These are phyloP conservation scores for Danielia reshetovae DNA, from an alignment of 805 yeast genomes.

Conservation along the genomic window DNA sequence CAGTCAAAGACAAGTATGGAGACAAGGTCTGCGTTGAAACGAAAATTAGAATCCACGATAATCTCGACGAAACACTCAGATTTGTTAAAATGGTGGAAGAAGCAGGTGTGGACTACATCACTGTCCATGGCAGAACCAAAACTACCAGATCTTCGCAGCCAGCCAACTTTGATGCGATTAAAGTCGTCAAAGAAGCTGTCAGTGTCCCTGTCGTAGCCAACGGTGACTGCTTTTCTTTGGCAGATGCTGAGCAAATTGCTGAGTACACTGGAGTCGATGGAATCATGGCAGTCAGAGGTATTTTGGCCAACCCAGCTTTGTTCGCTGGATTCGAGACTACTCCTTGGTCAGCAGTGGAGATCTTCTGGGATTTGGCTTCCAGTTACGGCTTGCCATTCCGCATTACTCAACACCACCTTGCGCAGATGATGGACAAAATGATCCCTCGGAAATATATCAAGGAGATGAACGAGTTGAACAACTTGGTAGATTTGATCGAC, in stretches of 20 bases:
- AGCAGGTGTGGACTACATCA: constrained; percentile 90
- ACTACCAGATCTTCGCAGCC: constrained; percentile 82
- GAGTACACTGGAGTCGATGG: constrained; percentile 78
- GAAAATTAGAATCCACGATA: constrained; percentile 83
- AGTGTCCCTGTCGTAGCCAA: constrained; percentile 88
- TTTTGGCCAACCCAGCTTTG: constrained; percentile 79
- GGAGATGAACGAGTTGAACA: constrained; percentile 59
- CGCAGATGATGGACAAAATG: constrained; percentile 73
- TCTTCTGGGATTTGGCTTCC: constrained; percentile 72
- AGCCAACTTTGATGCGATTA: constrained; percentile 79
- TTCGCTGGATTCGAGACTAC: constrained; percentile 70
- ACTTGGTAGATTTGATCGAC: constrained; percentile 64
- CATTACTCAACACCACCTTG: constrained; percentile 80
- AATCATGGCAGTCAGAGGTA: constrained; percentile 93
- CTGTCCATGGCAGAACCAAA: constrained; percentile 90
- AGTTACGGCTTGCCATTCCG: constrained; percentile 83
- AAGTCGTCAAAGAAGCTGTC: constrained; percentile 50
- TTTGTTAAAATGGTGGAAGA: constrained; percentile 72
- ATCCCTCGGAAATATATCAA: constrained; percentile 29
- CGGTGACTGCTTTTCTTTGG: constrained; percentile 80
- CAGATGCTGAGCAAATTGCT: constrained; percentile 63
- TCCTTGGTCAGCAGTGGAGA: constrained; percentile 91
- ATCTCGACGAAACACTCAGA: constrained; percentile 64
- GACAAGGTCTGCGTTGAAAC: constrained; percentile 76
- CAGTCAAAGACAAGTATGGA: constrained; percentile 75